phyloP scores from a whole-genome alignment of 2,329 filamentous ascomycete genomes.

The Calonectria multiphialidica region DNA sequence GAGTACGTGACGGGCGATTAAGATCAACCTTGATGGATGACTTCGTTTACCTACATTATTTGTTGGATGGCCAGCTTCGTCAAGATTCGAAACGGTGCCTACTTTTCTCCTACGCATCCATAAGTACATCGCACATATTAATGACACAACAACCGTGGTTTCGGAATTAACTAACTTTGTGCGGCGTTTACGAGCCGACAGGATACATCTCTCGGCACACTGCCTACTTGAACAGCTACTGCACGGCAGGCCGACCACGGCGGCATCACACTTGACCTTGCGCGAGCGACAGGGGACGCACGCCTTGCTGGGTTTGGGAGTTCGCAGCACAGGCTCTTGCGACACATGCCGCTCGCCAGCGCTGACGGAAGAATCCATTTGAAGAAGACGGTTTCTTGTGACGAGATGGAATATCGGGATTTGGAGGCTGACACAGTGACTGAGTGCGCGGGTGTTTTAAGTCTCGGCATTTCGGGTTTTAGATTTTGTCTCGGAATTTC shows the following conservation, averaged over 20 bases:
- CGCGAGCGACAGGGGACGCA: constrained; percentile 33
- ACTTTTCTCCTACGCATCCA: not conserved
- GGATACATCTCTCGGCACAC: constrained; percentile 6
- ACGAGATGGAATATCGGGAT: too few relatives aligned
- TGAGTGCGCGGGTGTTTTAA: too few relatives aligned
- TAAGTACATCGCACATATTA: not conserved
- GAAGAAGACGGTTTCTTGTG: too few relatives aligned
- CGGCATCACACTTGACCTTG: constrained; percentile 37
- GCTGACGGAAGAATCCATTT: too few relatives aligned
- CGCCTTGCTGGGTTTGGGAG: constrained; percentile 29
- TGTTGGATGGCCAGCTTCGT: not conserved
- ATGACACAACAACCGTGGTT: not conserved
- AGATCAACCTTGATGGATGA: not conserved
- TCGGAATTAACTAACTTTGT: constrained; percentile 1
- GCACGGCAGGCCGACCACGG: constrained; percentile 27
- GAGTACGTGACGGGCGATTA: not conserved
- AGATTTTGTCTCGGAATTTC: too few relatives aligned
- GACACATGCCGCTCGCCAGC: too few relatives aligned
- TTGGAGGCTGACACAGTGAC: too few relatives aligned
- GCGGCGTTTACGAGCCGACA: constrained; percentile 31
- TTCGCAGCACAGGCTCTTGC: not conserved
- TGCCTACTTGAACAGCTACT: constrained; percentile 29
- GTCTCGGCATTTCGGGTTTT: too few relatives aligned
- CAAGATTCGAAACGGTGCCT: not conserved
- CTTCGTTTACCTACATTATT: not conserved